These are phyloP conservation scores for Tolypocladium album DNA, from an alignment of 2,329 filamentous ascomycete species.

Conservation along the genomic window DNA sequence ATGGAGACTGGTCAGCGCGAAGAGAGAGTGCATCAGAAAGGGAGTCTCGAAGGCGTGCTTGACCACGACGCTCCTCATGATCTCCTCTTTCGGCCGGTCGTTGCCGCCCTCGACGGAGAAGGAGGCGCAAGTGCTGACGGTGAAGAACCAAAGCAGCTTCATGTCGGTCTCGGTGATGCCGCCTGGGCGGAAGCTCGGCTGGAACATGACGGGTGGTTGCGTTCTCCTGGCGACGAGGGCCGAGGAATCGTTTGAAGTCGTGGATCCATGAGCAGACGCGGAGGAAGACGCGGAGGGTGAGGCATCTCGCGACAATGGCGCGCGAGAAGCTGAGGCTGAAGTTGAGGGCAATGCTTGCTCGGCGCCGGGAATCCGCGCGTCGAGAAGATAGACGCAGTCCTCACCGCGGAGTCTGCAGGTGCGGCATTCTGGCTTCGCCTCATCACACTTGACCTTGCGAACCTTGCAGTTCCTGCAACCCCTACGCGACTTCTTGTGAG, in stretches of 20 bases:
- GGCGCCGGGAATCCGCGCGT: constrained; percentile 3
- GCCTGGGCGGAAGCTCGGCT: constrained; percentile 19
- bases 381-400: constrained; percentile 31
- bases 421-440: constrained; percentile 36
- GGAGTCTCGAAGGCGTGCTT: constrained; percentile 39
- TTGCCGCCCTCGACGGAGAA: constrained; percentile 30
- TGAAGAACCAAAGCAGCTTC: constrained; percentile 46
- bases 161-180: constrained; percentile 32
- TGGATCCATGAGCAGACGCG: background rate
- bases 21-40: constrained; percentile 45
- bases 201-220: constrained; percentile 7
- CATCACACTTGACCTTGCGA: constrained; percentile 45
- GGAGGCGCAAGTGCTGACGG: constrained; percentile 31
- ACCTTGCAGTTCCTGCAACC: constrained; percentile 45
- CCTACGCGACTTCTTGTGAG: constrained; percentile 43
- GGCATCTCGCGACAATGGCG: constrained; percentile 1
- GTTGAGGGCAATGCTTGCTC: background rate
- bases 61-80: constrained; percentile 35
- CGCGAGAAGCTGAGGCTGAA: constrained; percentile 1
- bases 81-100: constrained; percentile 24
- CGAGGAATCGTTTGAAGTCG: background rate
- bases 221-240: background rate
- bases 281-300: background rate
- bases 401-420: constrained; percentile 37
- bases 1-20: constrained; percentile 40